Base-by-base conservation (phyloP, 768 basidiomycete species). In the Trametes cubensis region DNA sequence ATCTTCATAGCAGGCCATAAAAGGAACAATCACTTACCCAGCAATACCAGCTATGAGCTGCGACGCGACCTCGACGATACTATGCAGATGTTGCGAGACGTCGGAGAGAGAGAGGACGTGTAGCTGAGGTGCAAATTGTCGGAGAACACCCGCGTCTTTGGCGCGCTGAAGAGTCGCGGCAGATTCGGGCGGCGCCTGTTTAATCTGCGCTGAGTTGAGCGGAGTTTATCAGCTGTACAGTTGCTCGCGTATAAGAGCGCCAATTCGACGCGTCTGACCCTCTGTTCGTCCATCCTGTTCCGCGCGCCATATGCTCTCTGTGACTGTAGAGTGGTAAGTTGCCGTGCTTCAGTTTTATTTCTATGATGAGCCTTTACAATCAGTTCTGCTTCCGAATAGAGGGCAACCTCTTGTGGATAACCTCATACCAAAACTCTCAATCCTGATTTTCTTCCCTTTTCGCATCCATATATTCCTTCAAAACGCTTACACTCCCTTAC, bases 351-450 rank as follows among this genome's bases (percentile, higher is more conserved):
- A 50, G 30, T 47, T n/a, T 30, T 26, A 8, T 6, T 48, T 69
- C 65, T 80, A 83, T 86, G 85, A 83, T 75, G 69, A 63, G 66
- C 66, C 67, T 72, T 63, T 51, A 51, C 26, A 76, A 76, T 86
- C 86, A 87, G 87, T 89, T 89, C 87, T 89, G 88, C 88, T 89
- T 89, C 88, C 87, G 88, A 88, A 88, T 14, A 51, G 79, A 77
- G 81, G 80, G 80, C 75, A 77, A 83, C 82, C 81, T 86, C 87
- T 83, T 88, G 87, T 88, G 87, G 87, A 88, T 79, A 86, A 76
- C 74, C 71, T 72, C 68, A 76, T 80, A 80, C 81, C 82, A 82
- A 84, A 83, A 81, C 73, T 78, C 69, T 75, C 74, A 75, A 79
- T 77, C 70, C 85, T 87, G 84, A 86, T 67, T 8, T 30, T 49